Evolutionary conservation across 768 basidiomycete species (phyloP), one percentile per base, ranked within the genome.

Genomic region (Lyophyllum atratum): DNA sequence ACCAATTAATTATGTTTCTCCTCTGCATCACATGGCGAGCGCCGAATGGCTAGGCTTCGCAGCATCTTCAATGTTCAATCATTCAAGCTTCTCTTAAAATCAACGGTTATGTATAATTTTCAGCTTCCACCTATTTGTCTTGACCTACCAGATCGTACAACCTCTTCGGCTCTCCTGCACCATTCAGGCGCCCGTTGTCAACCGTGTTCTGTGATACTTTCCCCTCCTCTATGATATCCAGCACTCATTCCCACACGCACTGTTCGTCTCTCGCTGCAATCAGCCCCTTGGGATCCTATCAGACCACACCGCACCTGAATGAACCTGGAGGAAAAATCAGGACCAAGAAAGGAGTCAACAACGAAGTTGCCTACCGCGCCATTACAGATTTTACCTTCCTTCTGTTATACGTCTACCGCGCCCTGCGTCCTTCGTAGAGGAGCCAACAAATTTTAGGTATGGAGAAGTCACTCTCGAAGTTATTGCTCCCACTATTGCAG

Each of bases 351-450:
- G 69, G 71, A 4, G 68, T 71, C 21, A 78, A 79, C 54, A 64
- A 74, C 65, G 68, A 71, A 49, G 55, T 72, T 15, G 72, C 66
- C 1, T 67, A 68, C 17, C 75, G 75, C 3, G 75, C 77, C 1
- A 77, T 76, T 7, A 54, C 77, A 15, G 78, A 79, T 62, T 76
- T 74, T 19, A 77, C 77, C 4, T 75, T 74, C 58, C 60, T 64
- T 17, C 17, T 76, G 7, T 64, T 67, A 75, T 74, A 58, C 19
- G 24, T 34, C 33, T 15, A 8, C 29, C 26, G n/a, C 28, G 40
- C 12, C 40, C 22, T 52, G 46, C 2, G 12, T 24, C 37, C 24
- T 15, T 50, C 22, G 39, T 15, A 40, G 10, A 40, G 5, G 29
- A 40, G 29, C 33, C 15, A 1, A 2, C 43, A 7, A 14, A 25